phyloP scores from a whole-genome alignment of 2,329 filamentous ascomycete species.

The Venturia asperata region DNA sequence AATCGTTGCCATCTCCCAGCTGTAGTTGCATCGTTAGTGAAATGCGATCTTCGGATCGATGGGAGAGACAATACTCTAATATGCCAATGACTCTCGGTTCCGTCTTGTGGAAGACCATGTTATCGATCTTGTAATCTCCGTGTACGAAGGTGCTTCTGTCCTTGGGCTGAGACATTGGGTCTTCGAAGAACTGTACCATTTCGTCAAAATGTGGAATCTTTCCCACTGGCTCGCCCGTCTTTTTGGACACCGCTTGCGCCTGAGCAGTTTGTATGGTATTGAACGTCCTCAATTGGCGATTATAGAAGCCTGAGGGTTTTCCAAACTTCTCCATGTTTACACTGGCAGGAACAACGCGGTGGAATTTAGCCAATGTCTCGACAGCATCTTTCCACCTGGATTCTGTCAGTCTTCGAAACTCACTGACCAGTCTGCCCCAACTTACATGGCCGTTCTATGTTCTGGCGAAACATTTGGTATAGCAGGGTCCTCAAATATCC shows the following conservation, averaged over 20 bases:
- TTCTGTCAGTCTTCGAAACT: neutral
- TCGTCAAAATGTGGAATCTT: constrained; percentile 76
- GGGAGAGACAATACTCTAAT: constrained; percentile 56
- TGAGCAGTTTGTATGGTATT: constrained; percentile 70
- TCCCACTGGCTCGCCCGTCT: constrained; percentile 70
- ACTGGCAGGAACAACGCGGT: constrained; percentile 59
- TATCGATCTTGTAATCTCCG: constrained; percentile 84
- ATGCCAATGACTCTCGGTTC: constrained; percentile 86
- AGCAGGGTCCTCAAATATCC: constrained; percentile 83
- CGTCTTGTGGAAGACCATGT: constrained; percentile 69
- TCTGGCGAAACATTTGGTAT: constrained; percentile 64
- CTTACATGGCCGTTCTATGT: constrained; percentile 65
- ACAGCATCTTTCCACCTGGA: constrained; percentile 74
- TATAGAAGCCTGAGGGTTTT: constrained; percentile 69
- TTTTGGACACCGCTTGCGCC: constrained; percentile 65
- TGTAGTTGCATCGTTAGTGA: constrained; percentile 17
- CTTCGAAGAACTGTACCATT: constrained; percentile 69
- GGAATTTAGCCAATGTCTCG: constrained; percentile 75
- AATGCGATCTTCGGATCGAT: neutral
- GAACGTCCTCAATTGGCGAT: constrained; percentile 79
- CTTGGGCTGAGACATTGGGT: constrained; percentile 61
- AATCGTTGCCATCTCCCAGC: constrained; percentile 95
- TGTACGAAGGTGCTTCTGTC: constrained; percentile 79
- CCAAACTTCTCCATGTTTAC: constrained; percentile 70
- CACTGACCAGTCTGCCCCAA: neutral